phyloP scores from a whole-genome alignment of 306 rosid genomes.

The Prunus mongolica region DNA sequence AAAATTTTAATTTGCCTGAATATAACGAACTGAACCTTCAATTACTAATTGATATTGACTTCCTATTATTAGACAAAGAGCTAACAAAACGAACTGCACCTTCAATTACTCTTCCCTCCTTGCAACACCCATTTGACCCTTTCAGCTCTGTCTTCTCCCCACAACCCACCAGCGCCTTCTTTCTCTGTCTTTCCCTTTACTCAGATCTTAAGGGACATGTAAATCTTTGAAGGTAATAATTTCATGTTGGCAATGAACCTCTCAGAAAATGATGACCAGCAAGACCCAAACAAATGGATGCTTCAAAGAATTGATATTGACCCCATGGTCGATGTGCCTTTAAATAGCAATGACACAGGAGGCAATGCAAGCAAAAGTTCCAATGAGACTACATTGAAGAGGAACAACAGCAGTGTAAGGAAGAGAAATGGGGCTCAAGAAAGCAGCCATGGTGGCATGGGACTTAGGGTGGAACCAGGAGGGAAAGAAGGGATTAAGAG shows the following conservation, averaged over 20 bases:
- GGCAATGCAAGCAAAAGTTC: conserved; percentile 10
- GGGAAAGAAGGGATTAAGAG: conserved; percentile 65
- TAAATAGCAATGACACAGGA: background rate
- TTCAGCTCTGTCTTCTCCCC: conserved; percentile 13
- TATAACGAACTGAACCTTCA: too few species aligned
- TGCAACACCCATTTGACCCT: conserved; percentile 13
- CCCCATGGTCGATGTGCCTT: conserved; percentile 34
- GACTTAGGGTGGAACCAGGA: conserved; percentile 34
- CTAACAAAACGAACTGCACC: background rate
- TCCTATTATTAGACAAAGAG: conserved; percentile 24
- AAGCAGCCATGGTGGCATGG: conserved; percentile 3
- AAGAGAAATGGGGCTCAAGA: conserved; percentile 29
- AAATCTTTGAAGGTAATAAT: background rate
- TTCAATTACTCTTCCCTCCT: conserved; percentile 11
- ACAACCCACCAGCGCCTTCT: conserved; percentile 5
- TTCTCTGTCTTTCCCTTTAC: background rate
- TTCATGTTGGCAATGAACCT: conserved; percentile 14
- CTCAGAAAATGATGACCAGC: conserved; percentile 16
- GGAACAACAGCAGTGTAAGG: conserved; percentile 18
- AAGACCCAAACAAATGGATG: conserved; percentile 40
- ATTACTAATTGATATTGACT: too few species aligned
- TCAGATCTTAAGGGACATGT: background rate
- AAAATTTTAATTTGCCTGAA: too few species aligned
- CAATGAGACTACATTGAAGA: conserved; percentile 6
- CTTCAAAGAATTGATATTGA: conserved; percentile 61